phyloP scores from a whole-genome alignment of 1,139 yeast genomes.

The Taphrina betulina region DNA sequence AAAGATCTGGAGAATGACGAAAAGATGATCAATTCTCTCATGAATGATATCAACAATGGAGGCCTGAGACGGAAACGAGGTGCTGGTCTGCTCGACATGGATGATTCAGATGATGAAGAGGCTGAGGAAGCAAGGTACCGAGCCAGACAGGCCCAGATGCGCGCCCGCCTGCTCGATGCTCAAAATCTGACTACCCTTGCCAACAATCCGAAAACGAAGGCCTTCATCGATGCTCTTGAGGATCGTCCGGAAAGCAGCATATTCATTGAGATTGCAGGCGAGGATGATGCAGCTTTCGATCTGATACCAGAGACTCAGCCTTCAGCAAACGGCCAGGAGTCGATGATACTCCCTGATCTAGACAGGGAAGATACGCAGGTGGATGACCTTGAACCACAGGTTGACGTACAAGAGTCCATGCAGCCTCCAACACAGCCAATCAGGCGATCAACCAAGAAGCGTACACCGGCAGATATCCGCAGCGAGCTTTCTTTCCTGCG shows the following conservation, averaged over 20 bases:
- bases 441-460: conserved; percentile 2
- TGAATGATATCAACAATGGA: conserved; percentile 81
- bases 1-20: conserved; percentile 70
- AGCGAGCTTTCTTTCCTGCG: conserved; percentile 61
- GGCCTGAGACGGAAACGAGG: conserved; percentile 62
- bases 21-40: conserved; percentile 66
- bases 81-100: conserved; percentile 60
- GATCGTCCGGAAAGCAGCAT: conserved; percentile 43
- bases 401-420: background rate
- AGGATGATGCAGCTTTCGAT: conserved; percentile 37
- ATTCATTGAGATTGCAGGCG: conserved; percentile 40
- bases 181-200: conserved; percentile 54
- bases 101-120: conserved; percentile 60
- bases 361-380: conserved; percentile 8
- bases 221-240: conserved; percentile 71
- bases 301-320: background rate
- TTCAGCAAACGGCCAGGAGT: background rate
- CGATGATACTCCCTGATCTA: background rate
- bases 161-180: conserved; percentile 56
- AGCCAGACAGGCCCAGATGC: conserved; percentile 54
- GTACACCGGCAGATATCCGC: conserved; percentile 51
- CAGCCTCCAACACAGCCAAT: background rate
- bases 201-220: conserved; percentile 60
- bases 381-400: background rate
- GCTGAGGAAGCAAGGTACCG: conserved; percentile 48